These are phyloP conservation scores for Apiospora hydei DNA, from an alignment of 2,329 filamentous ascomycete genomes.

Conservation along the genomic window DNA sequence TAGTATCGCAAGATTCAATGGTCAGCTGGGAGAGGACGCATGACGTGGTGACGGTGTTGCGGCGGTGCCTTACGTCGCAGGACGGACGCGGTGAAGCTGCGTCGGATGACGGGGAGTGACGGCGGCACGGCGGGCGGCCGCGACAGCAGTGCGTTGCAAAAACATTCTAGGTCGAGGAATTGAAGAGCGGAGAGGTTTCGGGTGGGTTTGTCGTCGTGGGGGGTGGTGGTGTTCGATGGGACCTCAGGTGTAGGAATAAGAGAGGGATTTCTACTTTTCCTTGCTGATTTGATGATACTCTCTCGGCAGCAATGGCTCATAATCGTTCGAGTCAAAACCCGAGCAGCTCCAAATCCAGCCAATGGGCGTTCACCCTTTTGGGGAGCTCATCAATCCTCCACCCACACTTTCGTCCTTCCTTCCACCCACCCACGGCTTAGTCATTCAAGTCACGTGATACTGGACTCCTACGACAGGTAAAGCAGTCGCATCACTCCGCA, in stretches of 20 bases:
- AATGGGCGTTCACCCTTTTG: conserved; percentile 13
- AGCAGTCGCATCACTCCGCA: too few species aligned
- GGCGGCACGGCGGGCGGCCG: conserved; percentile 67
- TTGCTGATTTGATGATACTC: conserved; percentile 46
- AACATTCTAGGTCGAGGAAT: conserved; percentile 59
- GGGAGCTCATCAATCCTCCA: conserved; percentile 11
- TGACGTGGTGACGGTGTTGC: conserved; percentile 22
- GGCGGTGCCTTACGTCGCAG: conserved; percentile 61
- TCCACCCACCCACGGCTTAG: not conserved
- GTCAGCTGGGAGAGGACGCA: conserved; percentile 24
- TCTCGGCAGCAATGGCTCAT: conserved; percentile 21
- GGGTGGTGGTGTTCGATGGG: conserved; percentile 29
- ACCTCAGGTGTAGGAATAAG: conserved; percentile 27
- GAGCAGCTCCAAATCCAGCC: conserved; percentile 12
- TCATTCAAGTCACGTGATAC: not conserved
- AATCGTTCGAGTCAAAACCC: conserved; percentile 22
- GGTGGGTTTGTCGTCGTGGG: conserved; percentile 33
- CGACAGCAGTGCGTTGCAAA: conserved; percentile 67
- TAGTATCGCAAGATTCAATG: conserved; percentile 14
- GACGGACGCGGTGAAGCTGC: conserved; percentile 67
- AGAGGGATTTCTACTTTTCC: conserved; percentile 58
- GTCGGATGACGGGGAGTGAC: conserved; percentile 61
- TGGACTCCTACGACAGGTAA: too few species aligned
- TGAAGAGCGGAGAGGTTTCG: conserved; percentile 32
- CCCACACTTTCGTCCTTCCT: not conserved